Conservation (phyloP, 1,284 basidiomycete species). For the Inonotus obliquus region DNA sequence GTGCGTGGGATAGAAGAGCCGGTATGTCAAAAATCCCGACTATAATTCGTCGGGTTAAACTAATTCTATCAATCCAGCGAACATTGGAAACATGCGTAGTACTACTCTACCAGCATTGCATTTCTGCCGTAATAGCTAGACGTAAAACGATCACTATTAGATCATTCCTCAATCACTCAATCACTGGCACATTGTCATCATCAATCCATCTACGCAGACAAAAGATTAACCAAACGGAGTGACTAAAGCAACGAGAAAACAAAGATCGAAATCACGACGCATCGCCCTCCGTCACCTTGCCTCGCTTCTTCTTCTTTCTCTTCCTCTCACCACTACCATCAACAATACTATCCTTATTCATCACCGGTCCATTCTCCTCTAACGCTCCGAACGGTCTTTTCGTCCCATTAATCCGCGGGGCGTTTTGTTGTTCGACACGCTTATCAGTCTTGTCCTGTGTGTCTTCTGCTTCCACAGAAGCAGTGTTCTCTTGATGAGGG, state of each 20-base stretch:
- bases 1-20: conserved; percentile 15
- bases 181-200: too few species aligned
- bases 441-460: not conserved
- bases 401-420: not conserved
- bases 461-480: not conserved
- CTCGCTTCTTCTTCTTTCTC: conserved; percentile 11
- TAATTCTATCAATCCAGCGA: conserved; percentile 3
- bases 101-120: conserved; percentile 4
- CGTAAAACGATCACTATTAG: not conserved
- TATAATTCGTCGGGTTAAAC: not conserved
- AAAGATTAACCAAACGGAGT: too few species aligned
- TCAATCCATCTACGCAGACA: too few species aligned
- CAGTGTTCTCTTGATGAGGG: not conserved
- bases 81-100: conserved; percentile 13
- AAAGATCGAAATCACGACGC: not conserved
- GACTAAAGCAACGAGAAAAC: not conserved
- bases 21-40: not conserved
- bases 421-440: not conserved
- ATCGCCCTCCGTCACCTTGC: not conserved
- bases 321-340: not conserved
- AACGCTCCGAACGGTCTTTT: conserved; percentile 2
- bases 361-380: not conserved
- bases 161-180: not conserved
- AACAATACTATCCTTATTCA: not conserved
- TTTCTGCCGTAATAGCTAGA: conserved; percentile 9